Conservation (phyloP, 2,329 filamentous ascomycete genomes). For the Ceratocystis variospora region DNA sequence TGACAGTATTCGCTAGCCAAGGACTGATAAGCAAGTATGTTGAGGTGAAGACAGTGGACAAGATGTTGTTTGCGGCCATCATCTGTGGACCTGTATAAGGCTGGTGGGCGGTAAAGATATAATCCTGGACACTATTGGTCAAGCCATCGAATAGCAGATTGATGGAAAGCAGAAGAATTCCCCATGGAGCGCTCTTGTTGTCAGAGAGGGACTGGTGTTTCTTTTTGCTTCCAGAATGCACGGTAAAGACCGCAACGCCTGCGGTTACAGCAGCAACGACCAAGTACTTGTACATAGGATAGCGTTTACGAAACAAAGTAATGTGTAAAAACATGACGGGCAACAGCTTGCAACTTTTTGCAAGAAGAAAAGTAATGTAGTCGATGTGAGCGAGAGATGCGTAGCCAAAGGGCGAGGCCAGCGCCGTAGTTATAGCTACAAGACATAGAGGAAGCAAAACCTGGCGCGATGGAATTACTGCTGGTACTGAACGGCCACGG, state of each 20-base stretch:
- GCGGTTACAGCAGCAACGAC: conserved; percentile 83
- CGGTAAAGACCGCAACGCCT: conserved; percentile 87
- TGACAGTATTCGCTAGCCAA: conserved; percentile 54
- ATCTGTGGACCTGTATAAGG: conserved; percentile 88
- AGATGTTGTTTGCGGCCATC: conserved; percentile 96
- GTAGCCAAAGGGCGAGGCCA: conserved; percentile 92
- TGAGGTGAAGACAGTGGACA: conserved; percentile 65
- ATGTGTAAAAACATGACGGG: conserved; percentile 96
- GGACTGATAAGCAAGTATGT: conserved; percentile 66
- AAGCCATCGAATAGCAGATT: conserved; percentile 93
- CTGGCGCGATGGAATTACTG: conserved; percentile 61
- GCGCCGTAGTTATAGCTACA: conserved; percentile 73
- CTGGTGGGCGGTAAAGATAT: conserved; percentile 70
- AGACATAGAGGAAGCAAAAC: conserved; percentile 70
- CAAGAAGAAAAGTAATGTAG: conserved; percentile 94
- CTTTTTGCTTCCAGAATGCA: conserved; percentile 56
- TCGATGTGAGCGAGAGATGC: conserved; percentile 85
- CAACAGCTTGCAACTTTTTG: conserved; percentile 96
- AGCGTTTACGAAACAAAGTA: conserved; percentile 74
- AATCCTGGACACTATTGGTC: conserved; percentile 92
- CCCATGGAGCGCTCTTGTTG: conserved; percentile 50
- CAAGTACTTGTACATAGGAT: conserved; percentile 91
- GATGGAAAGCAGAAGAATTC: conserved; percentile 67
- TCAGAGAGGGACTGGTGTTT: conserved; percentile 31
- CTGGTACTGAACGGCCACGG: conserved; percentile 30